Evolutionary conservation across 805 yeast species (phyloP), one percentile per base, ranked within the genome.

Genomic region (Kodamaea sagamina): DNA sequence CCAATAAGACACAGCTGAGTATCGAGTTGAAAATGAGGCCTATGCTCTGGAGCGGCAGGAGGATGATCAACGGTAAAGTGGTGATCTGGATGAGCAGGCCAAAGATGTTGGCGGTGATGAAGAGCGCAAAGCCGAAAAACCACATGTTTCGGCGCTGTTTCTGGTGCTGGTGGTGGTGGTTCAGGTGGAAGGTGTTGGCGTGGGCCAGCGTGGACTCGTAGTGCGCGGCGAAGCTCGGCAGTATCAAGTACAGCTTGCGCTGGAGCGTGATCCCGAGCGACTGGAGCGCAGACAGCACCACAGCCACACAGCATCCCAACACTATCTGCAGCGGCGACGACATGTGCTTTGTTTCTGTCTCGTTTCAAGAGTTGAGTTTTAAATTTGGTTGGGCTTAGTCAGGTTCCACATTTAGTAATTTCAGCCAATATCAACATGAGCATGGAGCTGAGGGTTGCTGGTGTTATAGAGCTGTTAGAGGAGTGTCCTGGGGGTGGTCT

Each of bases 11-110:
- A 32, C 93, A 86, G 54, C 88, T 66, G 34, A 70, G 78, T 1
- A 86, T 61, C 0, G 93, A 79, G 62, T 89, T 89, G 71, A 89
- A 89, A 2, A 89, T 89, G n/a, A 89, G 71, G 0, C 96, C 96
- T 17, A 84, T 79, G 18, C 95, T 88, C 59, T 89, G 96, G 42
- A 89, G 65, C 0, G 96, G 96, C 17, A 89, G 82, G 45, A 89
- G 62, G 2, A 89, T 75, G 34, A 88, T 83, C 47, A 89, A 67
- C 1, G 97, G 97, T 32, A 89, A 68, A 2, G 96, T 84, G 1
- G 93, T 79, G 28, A 89, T 80, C 63, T 89, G 97, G 19, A 89
- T 84, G 13, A 85, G 71, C 2, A 93, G 84, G 1, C 97, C 97
- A 31, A 88, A 66, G 1, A 89, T 65, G 53, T 89, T 89, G 29